Base-by-base conservation (phyloP, 1,139 yeast species). In the Yamadazyma buinensis region DNA sequence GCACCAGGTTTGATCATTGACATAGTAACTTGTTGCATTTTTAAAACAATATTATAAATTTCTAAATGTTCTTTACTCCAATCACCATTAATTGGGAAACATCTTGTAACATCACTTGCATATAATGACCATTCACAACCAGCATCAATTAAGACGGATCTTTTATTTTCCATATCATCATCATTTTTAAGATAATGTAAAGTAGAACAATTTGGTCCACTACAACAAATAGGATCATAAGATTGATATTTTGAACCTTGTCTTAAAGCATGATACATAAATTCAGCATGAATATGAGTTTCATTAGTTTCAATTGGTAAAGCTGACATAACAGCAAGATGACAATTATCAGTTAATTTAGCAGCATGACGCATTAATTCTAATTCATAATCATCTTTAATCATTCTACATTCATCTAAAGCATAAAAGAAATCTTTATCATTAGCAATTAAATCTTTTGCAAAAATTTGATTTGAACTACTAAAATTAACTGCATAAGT, bases 81-180 rank as follows among this genome's bases (percentile, higher is more conserved):
- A 41, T 81, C 80, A 7, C 98, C 98, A 44, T 70, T 74, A 40
- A 88, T 78, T 15, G 98, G 98, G 75, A 88, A 92, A 54, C 95
- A 84, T 56, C 98, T 75, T 14, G 98, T 92, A 33, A 92, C 96
- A 55, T 92, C 98, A 32, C 90, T 73, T 5, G 96, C 92, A 58
- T 92, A 92, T 53, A 87, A 78, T 43, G 77, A 76, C 96, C 97
- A 90, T 64, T 90, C 97, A 7, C 96, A 95, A 34, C 98, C 98
- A 5, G 97, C 97, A 61, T 92, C 98, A 40, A 92, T 81, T 41
- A 92, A 72, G 10, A 92, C 74, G 4, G 92, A 73, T 34, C 57
- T 55, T 40, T 76, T 80, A 4, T 73, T 74, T 18, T 60, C 69
- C 36, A 80, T 57, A 2, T 70, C 71, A 39, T 82, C 88, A 50